Conservation (phyloP, 768 basidiomycete genomes). For the Russula griseocarnosa region DNA sequence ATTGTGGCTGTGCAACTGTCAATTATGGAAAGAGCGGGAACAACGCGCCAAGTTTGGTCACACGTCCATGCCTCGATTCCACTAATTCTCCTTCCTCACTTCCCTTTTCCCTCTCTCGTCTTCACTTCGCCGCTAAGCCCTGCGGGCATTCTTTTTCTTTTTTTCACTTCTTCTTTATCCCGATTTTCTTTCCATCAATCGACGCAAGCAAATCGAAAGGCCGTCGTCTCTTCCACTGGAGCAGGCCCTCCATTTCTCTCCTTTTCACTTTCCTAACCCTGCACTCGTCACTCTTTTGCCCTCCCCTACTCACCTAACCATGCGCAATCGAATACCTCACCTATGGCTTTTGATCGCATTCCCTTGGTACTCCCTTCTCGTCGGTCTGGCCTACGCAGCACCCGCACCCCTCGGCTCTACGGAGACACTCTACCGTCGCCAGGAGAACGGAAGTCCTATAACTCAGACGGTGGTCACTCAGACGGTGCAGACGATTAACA, state of each 20-base stretch:
- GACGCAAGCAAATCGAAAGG: slow-evolving; percentile 25
- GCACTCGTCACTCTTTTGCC: slow-evolving; percentile 21
- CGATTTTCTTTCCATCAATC: slow-evolving; percentile 26
- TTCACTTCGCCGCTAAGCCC: slow-evolving; percentile 32
- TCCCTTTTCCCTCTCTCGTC: too few species aligned
- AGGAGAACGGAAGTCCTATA: slow-evolving; percentile 30
- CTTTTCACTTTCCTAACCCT: slow-evolving; percentile 8
- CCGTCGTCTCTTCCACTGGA: slow-evolving; percentile 35
- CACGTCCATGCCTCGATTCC: too few species aligned
- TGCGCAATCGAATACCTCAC: slow-evolving; percentile 30
- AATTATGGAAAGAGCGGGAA: too few species aligned
- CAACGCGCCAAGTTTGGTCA: too few species aligned
- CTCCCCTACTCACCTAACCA: slow-evolving; percentile 26
- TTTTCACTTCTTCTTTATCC: slow-evolving; percentile 26
- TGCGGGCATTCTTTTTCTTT: slow-evolving; percentile 35
- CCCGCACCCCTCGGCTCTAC: slow-evolving; percentile 1
- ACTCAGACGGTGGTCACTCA: slow-evolving; percentile 37
- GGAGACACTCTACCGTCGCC: slow-evolving; percentile 21
- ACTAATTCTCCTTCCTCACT: not conserved
- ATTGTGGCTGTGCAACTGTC: not conserved
- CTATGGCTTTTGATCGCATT: slow-evolving; percentile 3
- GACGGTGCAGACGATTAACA: slow-evolving; percentile 38
- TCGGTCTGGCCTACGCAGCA: slow-evolving; percentile 11
- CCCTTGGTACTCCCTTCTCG: slow-evolving; percentile 5
- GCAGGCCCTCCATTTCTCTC: slow-evolving; percentile 39